phyloP scores from a whole-genome alignment of 306 rosid genomes.

The Glycine tomentella region DNA sequence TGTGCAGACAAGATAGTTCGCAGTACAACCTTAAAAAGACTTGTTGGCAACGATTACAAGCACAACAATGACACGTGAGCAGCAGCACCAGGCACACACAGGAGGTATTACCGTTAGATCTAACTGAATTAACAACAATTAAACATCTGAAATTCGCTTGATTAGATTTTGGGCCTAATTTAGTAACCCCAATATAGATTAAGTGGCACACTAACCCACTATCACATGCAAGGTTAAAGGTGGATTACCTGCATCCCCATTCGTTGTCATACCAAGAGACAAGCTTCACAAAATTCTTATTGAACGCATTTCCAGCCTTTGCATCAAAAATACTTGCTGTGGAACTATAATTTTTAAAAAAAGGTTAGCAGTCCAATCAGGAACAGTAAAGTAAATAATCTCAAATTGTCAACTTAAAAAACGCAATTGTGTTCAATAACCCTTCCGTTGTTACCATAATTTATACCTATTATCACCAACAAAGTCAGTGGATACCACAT shows the following conservation, averaged over 20 bases:
- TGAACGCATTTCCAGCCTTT: too few relatives aligned
- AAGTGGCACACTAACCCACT: too few relatives aligned
- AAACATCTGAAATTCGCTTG: too few relatives aligned
- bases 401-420: background rate
- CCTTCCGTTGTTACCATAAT: too few relatives aligned
- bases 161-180: too few relatives aligned
- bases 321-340: conserved; percentile 83
- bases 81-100: conserved; percentile 47
- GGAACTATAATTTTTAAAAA: background rate
- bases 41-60: conserved; percentile 51
- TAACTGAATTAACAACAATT: too few relatives aligned
- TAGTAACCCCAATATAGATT: too few relatives aligned
- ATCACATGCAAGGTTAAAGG: too few relatives aligned
- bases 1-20: too few relatives aligned
- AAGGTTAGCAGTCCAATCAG: background rate
- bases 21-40: conserved; percentile 34
- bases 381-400: background rate
- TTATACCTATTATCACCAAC: conserved; percentile 71
- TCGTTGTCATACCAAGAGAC: too few relatives aligned
- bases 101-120: conserved; percentile 26
- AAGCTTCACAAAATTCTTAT: too few relatives aligned
- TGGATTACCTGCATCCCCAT: too few relatives aligned
- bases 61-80: conserved; percentile 77
- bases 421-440: background rate
- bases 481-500: conserved; percentile 76